Base-by-base conservation (phyloP, 495 filamentous ascomycete genomes). In the Penicillium soppii region DNA sequence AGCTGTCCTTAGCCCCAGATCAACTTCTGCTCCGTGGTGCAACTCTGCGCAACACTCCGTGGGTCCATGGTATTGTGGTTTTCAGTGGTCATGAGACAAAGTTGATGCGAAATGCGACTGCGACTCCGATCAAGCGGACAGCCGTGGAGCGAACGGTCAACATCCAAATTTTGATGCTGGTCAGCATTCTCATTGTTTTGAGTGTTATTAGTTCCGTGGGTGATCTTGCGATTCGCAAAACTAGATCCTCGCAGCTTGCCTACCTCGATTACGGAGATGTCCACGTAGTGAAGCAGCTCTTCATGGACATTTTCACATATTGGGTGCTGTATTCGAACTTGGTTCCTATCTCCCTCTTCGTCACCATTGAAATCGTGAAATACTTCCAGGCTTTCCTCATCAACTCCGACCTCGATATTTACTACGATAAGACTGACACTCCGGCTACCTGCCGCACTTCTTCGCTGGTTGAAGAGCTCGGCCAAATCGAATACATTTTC, bases 81-180 rank as follows among this genome's bases (percentile, higher is more conserved):
- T 99, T 99, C 57, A 99, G 92, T 16, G 95, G 95, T 48, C 95
- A 99, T 67, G 92, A 99, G 72, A 97, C 95, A 22, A 99, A 99
- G 67, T 77, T 99, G 59, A 97, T 99, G 95, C 83, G 95, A 50
- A 99, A 99, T 66, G 95, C 95, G 22, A 97, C 92, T 7, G 95
- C 95, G 10, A 88, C 95, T 2, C 94, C 95, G 29, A 97, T 99
- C 68, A 99, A 99, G 76, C 85, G 90, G 41, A 99, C 95, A 5
- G 90, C 90, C 32, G 94, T 99, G 5, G 95, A 97, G 68, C 82
- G 84, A 33, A 88, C 90, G 73, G 85, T 99, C 33, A 99, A 99
- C 67, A 80, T 86, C 45, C 89, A 97, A 49, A 96, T 99, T 51
- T 72, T 97, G 46, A 88, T 94, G 76, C 79, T 99, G 22, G 84